These are phyloP conservation scores for Triangularia setosa DNA, from an alignment of 2,329 filamentous ascomycete genomes.

Conservation along the genomic window DNA sequence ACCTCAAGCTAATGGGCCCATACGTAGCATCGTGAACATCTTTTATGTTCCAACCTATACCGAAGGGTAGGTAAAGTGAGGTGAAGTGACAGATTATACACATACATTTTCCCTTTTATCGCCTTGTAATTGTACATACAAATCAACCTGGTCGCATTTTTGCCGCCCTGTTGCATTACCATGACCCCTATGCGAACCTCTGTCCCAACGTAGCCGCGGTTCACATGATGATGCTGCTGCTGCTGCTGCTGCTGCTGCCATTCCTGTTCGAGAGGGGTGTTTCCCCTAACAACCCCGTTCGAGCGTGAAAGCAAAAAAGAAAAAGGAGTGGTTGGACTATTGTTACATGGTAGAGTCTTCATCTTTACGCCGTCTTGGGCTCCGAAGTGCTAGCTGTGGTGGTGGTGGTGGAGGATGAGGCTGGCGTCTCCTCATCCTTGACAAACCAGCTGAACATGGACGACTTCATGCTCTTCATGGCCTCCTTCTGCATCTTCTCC, in stretches of 20 bases:
- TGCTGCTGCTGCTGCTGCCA: neutral
- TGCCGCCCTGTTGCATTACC: neutral
- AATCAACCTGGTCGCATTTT: neutral
- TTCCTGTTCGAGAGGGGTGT: neutral
- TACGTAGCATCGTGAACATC: neutral
- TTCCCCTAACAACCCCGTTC: neutral
- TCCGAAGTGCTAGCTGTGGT: neutral
- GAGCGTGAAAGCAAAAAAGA: neutral
- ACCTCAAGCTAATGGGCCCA: neutral
- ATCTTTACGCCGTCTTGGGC: neutral
- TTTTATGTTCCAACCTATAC: no score
- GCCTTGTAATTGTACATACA: neutral
- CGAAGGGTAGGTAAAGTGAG: neutral
- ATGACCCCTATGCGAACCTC: neutral
- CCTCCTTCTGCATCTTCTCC: slow-evolving; percentile 85
- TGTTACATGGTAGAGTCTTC: neutral
- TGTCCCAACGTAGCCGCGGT: neutral
- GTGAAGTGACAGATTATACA: neutral
- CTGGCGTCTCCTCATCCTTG: slow-evolving; percentile 12
- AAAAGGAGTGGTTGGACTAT: neutral
- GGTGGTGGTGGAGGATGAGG: neutral
- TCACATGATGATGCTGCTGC: neutral
- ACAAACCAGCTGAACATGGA: slow-evolving; percentile 61
- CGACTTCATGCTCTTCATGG: slow-evolving; percentile 87
- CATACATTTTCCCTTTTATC: neutral